Base-by-base conservation (phyloP, 139 green algal genomes). In the Chlamydomonas sp. region DNA sequence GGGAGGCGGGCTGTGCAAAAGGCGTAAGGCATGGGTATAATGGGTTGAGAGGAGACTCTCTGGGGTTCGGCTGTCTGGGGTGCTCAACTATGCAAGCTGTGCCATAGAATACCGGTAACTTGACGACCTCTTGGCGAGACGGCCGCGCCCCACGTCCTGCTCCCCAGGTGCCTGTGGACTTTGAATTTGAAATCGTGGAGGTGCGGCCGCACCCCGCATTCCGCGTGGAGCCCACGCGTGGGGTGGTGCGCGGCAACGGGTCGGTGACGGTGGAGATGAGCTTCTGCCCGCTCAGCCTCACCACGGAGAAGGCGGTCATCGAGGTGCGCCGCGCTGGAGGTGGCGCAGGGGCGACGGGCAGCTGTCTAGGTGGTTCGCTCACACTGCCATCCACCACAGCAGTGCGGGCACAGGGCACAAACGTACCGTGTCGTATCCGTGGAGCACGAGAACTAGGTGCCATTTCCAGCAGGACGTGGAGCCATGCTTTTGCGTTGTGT, bases 131-230 rank as follows among this genome's bases (percentile, higher is more conserved):
- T 49, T 49, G 31, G 31, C 31, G 31, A 49, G 31, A 49, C 31
- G 31, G 31, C 31, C 31, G 17, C 69, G 7, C 2, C 49, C 67
- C 4, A 15, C 67, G 8, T 20, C 5, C 17, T 10, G 15, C 5
- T 20, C 14, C 62, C 0, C 87, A 91, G 88, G 78, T 91, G 9
- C 90, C 90, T 3, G 89, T 93, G 17, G 90, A 94, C 16, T 95
- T 95, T 89, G 93, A 95, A 75, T 95, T 87, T 69, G 77, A 89
- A 64, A 89, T 95, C 58, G 71, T 69, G 15, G 66, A 85, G 81
- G 31, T 89, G 6, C 59, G 84, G 76, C n/a, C 89, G 20, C 91
- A 92, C 78, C 78, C 83, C 2, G 62, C 60, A 1, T 95, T 95
- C 89, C 80, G 74, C 57, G 81, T 93, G 68, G 66, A 86, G 61